Base-by-base conservation (phyloP, 345 rosid genomes). In the Brassica cretica region DNA sequence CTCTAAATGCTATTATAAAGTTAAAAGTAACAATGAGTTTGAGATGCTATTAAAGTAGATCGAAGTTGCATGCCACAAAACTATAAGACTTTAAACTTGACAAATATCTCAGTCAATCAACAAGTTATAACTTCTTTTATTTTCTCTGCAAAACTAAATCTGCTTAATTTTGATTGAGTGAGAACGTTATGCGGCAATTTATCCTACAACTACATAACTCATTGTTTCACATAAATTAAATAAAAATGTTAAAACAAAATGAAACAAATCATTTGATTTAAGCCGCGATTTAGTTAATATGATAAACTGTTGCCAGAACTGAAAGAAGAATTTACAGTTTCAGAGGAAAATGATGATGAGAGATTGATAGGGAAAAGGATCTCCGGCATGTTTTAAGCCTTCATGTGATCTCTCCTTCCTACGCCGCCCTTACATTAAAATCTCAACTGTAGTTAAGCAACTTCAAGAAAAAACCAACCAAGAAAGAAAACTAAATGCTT, bases 321-420 rank as follows among this genome's bases (percentile, higher is more conserved):
- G 62, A 46, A 19, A 49, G 15, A 63, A 64, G 63, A 44, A 72
- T 78, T 59, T 78, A 78, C 81, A 78, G 19, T 59, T 72, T 14
- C 21, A 78, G 62, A 33, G 33, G 39, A 33, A 21, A 35, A 4
- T 4, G 64, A 75, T 2, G 11, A 69, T 59, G 64, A 53, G 33
- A 78, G 44, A 78, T 1, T 53, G 53, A 65, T 71, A 66, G 67
- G 62, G 41, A 49, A 75, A 66, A 44, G 14, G 29, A 73, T 78
- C 78, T 79, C 82, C 73, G 70, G 78, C 82, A 61, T 44, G 39
- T 60, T 33, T 49, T 33, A 70, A 60, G 82, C 82, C 78, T 73
- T 79, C 82, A 73, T 79, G 5, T 73, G 74, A 73, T 79, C 72
- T 72, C 63, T 66, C 10, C 14, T 5, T 68, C 58, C 74, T 5